Evolutionary conservation across 2,329 filamentous ascomycete species (phyloP).

Genomic region (Ophiognomonia clavigignenti-juglandacearum): DNA sequence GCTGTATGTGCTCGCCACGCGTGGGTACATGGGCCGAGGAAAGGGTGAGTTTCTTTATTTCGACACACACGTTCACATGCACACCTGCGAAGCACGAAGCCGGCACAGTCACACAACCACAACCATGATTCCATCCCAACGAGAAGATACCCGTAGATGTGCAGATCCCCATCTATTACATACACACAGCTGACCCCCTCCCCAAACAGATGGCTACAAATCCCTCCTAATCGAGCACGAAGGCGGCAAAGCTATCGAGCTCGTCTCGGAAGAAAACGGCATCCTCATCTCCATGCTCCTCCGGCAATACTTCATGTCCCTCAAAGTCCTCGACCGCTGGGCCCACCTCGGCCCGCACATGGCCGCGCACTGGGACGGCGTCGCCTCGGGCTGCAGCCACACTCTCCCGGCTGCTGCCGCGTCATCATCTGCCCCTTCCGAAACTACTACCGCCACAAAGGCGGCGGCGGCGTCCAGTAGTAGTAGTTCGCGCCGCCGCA

Average conservation of each 20-base stretch:
- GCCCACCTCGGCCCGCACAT: conserved; percentile 61
- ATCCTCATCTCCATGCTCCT: conserved; percentile 82
- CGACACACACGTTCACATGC: too few species aligned
- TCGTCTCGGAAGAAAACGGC: conserved; percentile 82
- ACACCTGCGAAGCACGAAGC: too few species aligned
- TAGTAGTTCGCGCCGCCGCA: conserved; percentile 30
- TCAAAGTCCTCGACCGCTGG: conserved; percentile 79
- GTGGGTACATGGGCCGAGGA: conserved; percentile 84
- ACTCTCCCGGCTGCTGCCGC: conserved; percentile 4
- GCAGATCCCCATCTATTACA: neutral
- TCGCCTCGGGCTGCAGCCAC: conserved; percentile 48
- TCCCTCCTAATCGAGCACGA: conserved; percentile 70
- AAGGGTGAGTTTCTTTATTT: conserved; percentile 42
- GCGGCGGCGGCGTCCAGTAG: conserved; percentile 21
- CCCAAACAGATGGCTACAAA: conserved; percentile 62
- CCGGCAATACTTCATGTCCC: conserved; percentile 84
- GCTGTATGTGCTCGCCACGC: conserved; percentile 69
- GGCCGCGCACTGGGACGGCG: conserved; percentile 58
- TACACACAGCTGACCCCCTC: neutral
- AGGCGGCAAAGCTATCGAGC: conserved; percentile 70
- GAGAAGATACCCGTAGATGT: too few species aligned
- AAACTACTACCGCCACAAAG: neutral
- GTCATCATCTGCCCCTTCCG: neutral
- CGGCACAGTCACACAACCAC: too few species aligned
- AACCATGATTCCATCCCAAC: too few species aligned